A percentile compares a stretch with the other conserved stretches of the same genome.
These are phyloP conservation scores for Pelargonium cotyledonis DNA, from an alignment of 441 rosid species.

Conservation along the genomic window DNA sequence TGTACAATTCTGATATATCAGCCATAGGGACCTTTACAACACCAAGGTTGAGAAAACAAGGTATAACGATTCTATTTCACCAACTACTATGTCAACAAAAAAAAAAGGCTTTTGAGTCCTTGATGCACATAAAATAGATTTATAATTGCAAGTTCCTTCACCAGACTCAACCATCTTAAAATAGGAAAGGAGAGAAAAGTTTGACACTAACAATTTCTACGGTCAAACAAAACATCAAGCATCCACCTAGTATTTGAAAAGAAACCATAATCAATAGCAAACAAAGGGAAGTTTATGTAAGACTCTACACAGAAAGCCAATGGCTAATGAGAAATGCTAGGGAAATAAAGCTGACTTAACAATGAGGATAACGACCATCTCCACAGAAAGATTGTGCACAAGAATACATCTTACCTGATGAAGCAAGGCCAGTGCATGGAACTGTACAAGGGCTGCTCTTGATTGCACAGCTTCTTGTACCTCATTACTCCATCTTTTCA, in stretches of 20 bases:
- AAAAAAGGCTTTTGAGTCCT: not conserved
- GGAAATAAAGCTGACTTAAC: not conserved
- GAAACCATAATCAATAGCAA: not conserved
- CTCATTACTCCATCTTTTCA: constrained; percentile 98
- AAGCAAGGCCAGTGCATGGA: constrained; percentile 91
- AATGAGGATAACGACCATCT: not conserved
- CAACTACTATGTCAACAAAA: not conserved
- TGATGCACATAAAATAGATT: not conserved
- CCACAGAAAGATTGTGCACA: constrained; percentile 2
- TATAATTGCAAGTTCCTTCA: not conserved
- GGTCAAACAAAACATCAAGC: not conserved
- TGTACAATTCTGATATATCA: no score
- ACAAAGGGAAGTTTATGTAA: not conserved
- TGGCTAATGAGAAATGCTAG: not conserved
- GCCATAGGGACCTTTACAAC: no score
- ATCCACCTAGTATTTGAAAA: not conserved
- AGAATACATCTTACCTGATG: constrained; percentile 55
- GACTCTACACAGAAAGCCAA: not conserved
- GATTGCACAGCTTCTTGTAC: constrained; percentile 98
- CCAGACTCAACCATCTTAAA: not conserved
- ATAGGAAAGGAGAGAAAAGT: not conserved
- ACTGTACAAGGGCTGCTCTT: constrained; percentile 94
- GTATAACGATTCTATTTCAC: no score
- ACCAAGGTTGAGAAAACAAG: no score
- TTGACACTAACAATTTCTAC: not conserved